phyloP scores from a whole-genome alignment of 352 stramenopile genomes.

The Peronospora belbahrii region DNA sequence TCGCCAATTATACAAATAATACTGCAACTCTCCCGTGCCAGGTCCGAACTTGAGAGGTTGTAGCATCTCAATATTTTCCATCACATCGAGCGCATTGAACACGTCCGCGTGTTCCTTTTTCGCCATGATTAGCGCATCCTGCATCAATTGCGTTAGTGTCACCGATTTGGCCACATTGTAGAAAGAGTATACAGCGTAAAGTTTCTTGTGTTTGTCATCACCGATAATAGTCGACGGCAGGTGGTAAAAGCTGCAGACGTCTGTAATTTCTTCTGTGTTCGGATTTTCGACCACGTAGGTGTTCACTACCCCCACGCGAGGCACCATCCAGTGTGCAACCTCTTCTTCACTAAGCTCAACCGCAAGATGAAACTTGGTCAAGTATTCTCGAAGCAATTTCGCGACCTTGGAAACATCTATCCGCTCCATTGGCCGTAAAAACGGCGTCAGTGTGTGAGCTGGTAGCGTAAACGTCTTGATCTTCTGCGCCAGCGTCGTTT shows the following conservation, averaged over 20 bases:
- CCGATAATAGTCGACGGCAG: constrained; percentile 95
- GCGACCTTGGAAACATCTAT: constrained; percentile 61
- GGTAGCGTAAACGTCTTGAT: constrained; percentile 91
- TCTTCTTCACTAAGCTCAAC: constrained; percentile 90
- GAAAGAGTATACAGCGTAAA: constrained; percentile 97
- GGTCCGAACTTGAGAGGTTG: constrained; percentile 54
- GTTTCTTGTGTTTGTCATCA: constrained; percentile 90
- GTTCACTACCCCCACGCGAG: constrained; percentile 91
- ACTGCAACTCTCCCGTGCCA: constrained; percentile 53
- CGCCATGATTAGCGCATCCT: constrained; percentile 53
- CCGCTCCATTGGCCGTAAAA: constrained; percentile 54
- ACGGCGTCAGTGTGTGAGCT: constrained; percentile 22
- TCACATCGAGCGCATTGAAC: constrained; percentile 63
- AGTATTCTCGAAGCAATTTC: constrained; percentile 48
- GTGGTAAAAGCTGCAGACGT: constrained; percentile 98
- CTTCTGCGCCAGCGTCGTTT: constrained; percentile 95
- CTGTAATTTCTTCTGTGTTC: constrained; percentile 80
- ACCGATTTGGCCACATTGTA: constrained; percentile 91
- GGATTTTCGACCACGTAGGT: constrained; percentile 89
- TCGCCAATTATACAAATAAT: constrained; percentile 78
- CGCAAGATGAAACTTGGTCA: constrained; percentile 75
- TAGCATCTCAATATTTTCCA: constrained; percentile 64
- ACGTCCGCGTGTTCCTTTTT: constrained; percentile 57
- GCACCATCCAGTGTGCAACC: constrained; percentile 96
- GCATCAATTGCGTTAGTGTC: constrained; percentile 39